Evolutionary conservation across 176 grass and related monocot genomes (phyloP).

Genomic region (Avena atlantica): DNA sequence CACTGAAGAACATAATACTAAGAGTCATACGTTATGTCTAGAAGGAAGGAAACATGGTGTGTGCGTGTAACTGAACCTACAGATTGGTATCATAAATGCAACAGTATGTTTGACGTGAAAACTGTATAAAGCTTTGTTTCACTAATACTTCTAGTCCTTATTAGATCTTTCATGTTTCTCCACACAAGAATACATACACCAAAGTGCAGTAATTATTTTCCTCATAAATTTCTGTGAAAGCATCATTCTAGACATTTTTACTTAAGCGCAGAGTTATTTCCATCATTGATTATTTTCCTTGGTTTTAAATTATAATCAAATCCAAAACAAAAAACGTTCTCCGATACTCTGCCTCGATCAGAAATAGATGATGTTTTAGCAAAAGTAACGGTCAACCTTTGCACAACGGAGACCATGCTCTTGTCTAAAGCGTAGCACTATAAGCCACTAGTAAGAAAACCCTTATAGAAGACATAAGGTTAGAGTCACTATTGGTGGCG

Average conservation of each 20-base stretch:
- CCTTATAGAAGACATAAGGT: no score
- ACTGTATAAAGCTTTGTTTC: background rate
- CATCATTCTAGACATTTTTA: background rate
- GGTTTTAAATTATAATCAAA: slow-evolving; percentile 27
- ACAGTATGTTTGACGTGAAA: background rate
- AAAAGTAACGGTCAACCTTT: background rate
- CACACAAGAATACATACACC: background rate
- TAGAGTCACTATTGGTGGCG: no score
- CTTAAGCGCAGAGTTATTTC: slow-evolving; percentile 13
- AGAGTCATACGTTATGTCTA: slow-evolving; percentile 11
- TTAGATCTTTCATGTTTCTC: slow-evolving; percentile 21
- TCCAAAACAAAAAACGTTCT: background rate
- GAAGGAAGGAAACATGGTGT: slow-evolving; percentile 1
- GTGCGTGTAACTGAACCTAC: background rate
- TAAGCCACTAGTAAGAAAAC: no score
- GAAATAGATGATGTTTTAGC: background rate
- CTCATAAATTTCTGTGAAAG: background rate
- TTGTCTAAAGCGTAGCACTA: background rate
- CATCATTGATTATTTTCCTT: slow-evolving; percentile 15
- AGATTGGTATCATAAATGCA: slow-evolving; percentile 6
- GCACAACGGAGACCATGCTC: slow-evolving; percentile 7
- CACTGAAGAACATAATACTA: slow-evolving; percentile 21
- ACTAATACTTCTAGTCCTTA: background rate
- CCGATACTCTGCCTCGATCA: background rate
- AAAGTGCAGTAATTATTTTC: background rate